phyloP scores from a whole-genome alignment of 2,329 filamentous ascomycete species.

The Neurospora crassa region DNA sequence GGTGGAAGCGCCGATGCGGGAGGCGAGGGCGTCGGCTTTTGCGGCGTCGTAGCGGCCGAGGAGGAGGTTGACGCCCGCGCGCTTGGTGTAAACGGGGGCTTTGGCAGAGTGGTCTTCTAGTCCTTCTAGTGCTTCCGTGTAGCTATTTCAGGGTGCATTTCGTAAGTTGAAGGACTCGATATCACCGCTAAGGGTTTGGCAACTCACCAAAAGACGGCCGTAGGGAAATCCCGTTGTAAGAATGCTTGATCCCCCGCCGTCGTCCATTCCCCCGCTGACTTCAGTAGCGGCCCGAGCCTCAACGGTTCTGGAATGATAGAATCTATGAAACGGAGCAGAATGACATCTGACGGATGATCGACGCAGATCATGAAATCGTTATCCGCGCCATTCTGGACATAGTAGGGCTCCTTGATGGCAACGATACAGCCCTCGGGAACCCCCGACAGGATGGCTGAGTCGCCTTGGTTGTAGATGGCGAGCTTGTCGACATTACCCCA shows the following conservation, averaged over 20 bases:
- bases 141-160: slow-evolving; percentile 14
- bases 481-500: slow-evolving; percentile 27
- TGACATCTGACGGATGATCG: slow-evolving; percentile 26
- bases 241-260: slow-evolving; percentile 20
- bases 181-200: background rate
- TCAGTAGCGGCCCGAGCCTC: slow-evolving; percentile 13
- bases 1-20: slow-evolving; percentile 11
- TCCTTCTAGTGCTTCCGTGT: slow-evolving; percentile 24
- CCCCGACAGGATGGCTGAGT: slow-evolving; percentile 24
- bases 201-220: slow-evolving; percentile 24
- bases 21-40: slow-evolving; percentile 23
- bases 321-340: slow-evolving; percentile 22
- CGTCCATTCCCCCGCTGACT: slow-evolving; percentile 16
- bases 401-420: slow-evolving; percentile 29
- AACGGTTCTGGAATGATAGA: slow-evolving; percentile 22
- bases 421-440: slow-evolving; percentile 24
- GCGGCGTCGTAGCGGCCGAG: slow-evolving; percentile 25
- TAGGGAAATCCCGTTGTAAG: slow-evolving; percentile 23
- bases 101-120: slow-evolving; percentile 10
- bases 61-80: slow-evolving; percentile 24
- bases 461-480: slow-evolving; percentile 28
- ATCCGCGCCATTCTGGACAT: slow-evolving; percentile 21
- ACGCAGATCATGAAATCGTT: slow-evolving; percentile 26
- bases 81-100: slow-evolving; percentile 20
- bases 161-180: background rate